Conservation (phyloP, 1,139 yeast species). For the Yamadazyma mexicana region DNA sequence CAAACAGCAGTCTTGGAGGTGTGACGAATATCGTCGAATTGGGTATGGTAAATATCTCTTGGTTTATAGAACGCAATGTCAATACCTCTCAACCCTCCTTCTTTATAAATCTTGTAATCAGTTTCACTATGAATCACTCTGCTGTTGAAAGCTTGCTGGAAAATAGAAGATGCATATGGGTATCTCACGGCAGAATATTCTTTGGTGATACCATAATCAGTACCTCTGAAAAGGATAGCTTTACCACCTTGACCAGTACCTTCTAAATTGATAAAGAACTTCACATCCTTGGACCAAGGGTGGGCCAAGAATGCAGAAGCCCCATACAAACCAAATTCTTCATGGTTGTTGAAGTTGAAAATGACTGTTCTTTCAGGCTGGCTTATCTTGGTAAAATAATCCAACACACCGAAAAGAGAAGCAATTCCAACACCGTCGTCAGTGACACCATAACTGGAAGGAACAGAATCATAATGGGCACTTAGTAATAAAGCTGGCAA, state of each 20-base stretch:
- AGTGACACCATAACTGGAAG: constrained; percentile 83
- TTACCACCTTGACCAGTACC: constrained; percentile 97
- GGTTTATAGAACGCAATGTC: constrained; percentile 66
- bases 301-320: constrained; percentile 75
- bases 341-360: constrained; percentile 86
- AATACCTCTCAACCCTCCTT: constrained; percentile 73
- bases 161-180: constrained; percentile 78
- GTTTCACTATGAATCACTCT: constrained; percentile 80
- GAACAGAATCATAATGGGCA: constrained; percentile 90
- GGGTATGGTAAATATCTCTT: constrained; percentile 80
- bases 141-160: constrained; percentile 73
- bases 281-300: constrained; percentile 67
- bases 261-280: constrained; percentile 78
- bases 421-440: constrained; percentile 96
- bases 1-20: constrained; percentile 67
- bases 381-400: constrained; percentile 41
- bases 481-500: constrained; percentile 72
- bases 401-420: constrained; percentile 69
- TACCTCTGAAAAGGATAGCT: constrained; percentile 78
- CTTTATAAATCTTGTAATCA: constrained; percentile 72
- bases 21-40: constrained; percentile 65
- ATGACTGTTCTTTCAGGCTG: constrained; percentile 72
- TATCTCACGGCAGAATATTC: constrained; percentile 49
- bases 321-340: constrained; percentile 86
- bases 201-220: constrained; percentile 67